Percentiles rank a stretch among this genome's conserved stretches.
Evolutionary conservation across 306 rosid genomes (phyloP).

Genomic region (Purshia tridentata): DNA sequence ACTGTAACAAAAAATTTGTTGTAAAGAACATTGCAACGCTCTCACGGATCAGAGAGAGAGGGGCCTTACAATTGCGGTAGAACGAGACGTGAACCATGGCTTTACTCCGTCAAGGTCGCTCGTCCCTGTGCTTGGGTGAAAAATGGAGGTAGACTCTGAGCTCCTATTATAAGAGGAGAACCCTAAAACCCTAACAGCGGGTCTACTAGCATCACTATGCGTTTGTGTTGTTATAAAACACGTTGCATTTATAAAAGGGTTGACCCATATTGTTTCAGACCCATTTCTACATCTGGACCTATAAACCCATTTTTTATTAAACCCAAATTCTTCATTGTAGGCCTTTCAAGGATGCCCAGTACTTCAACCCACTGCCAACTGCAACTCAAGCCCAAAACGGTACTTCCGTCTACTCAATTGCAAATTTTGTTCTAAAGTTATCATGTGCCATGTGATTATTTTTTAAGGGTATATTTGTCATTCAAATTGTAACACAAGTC

Average conservation of each 20-base stretch:
- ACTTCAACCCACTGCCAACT: too few species aligned
- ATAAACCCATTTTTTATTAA: neutral
- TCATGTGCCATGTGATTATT: too few species aligned
- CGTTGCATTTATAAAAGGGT: neutral
- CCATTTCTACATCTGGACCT: neutral
- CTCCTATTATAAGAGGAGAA: neutral
- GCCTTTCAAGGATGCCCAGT: too few species aligned
- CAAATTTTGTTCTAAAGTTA: too few species aligned
- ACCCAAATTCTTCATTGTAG: neutral
- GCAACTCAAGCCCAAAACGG: neutral
- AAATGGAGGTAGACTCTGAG: neutral
- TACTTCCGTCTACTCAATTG: too few species aligned
- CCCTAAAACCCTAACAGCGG: slow-evolving; percentile 39
- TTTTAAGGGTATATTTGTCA: too few species aligned
- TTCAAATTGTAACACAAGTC: too few species aligned
- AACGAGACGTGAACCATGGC: slow-evolving; percentile 61
- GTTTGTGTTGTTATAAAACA: neutral
- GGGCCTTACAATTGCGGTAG: slow-evolving; percentile 49
- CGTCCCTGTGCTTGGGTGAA: neutral
- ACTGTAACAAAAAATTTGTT: neutral
- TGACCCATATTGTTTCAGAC: neutral
- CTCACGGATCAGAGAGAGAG: neutral
- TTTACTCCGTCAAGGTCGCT: slow-evolving; percentile 15
- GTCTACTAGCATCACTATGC: neutral
- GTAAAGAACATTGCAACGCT: neutral